phyloP scores from a whole-genome alignment of 2,329 filamentous ascomycete species.

The Fusarium piperis region DNA sequence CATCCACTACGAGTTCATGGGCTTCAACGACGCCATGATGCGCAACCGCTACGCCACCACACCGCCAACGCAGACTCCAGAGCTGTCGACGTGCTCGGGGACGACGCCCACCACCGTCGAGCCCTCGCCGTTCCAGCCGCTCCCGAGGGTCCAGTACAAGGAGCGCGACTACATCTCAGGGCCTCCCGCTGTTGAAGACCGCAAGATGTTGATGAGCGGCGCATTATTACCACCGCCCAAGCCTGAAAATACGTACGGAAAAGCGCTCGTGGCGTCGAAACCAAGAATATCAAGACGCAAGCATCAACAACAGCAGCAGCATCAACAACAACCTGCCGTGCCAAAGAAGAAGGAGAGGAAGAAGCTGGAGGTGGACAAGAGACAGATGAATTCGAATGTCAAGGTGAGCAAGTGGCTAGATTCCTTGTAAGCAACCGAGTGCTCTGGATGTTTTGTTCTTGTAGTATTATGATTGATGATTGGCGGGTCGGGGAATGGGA shows the following conservation, averaged over 20 bases:
- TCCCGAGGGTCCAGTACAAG: not conserved
- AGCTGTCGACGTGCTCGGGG: constrained; percentile 19
- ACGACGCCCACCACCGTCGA: constrained; percentile 14
- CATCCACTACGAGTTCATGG: constrained; percentile 38
- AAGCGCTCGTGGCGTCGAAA: constrained; percentile 16
- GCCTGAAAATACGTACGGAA: not conserved
- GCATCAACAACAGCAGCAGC: not conserved
- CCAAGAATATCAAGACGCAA: not conserved
- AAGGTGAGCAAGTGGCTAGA: constrained; percentile 39
- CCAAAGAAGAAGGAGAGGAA: constrained; percentile 32
- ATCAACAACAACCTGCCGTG: not conserved
- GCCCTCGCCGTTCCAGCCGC: not conserved
- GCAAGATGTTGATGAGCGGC: constrained; percentile 21
- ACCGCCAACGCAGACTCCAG: not conserved
- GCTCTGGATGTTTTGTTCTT: not conserved
- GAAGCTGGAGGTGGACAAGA: constrained; percentile 23
- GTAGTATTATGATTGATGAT: not conserved
- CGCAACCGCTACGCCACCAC: not conserved
- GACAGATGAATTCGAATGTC: constrained; percentile 25
- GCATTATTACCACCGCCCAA: constrained; percentile 19
- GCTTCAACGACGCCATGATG: constrained; percentile 4
- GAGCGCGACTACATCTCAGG: constrained; percentile 13
- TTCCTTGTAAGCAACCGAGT: not conserved
- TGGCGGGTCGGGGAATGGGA: not conserved
- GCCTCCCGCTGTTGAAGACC: not conserved